Conservation (phyloP, 1,284 basidiomycete genomes). For the Singerocomus inundabilis region DNA sequence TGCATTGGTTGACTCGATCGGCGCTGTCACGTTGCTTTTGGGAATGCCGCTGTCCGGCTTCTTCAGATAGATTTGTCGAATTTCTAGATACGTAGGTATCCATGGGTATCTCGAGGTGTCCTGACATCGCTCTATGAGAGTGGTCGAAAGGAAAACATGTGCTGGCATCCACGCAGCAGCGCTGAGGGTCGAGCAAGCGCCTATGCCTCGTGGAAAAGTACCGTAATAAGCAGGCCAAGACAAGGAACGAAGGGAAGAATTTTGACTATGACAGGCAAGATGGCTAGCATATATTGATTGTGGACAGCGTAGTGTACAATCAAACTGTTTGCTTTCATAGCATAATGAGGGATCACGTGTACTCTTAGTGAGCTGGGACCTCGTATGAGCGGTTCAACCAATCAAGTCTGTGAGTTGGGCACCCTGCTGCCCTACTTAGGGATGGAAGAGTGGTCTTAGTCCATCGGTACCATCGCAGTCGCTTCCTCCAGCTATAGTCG, state of each 20-base stretch:
- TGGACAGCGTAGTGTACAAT: no score
- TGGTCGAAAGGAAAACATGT: conserved; percentile 4
- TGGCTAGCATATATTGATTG: no score
- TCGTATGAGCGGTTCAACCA: background rate
- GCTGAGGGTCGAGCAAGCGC: conserved; percentile 16
- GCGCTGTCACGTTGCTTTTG: background rate
- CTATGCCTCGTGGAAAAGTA: conserved; percentile 9
- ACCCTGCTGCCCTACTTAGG: no score
- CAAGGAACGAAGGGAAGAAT: no score
- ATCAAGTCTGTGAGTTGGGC: background rate
- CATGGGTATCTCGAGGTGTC: conserved; percentile 24
- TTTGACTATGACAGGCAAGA: no score
- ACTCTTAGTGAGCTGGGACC: background rate
- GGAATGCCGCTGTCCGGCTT: background rate
- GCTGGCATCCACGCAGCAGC: no score
- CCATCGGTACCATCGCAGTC: no score
- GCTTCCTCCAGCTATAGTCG: no score
- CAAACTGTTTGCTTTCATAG: background rate
- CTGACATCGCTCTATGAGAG: conserved; percentile 10
- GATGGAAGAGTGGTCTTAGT: background rate
- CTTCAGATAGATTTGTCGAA: background rate
- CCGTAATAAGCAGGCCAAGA: background rate
- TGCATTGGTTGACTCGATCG: background rate
- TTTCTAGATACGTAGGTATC: background rate
- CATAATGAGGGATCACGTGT: background rate